Percentiles rank a stretch among this genome's conserved stretches.
Conservation (phyloP, 495 filamentous ascomycete species). For the Xylaria curta region DNA sequence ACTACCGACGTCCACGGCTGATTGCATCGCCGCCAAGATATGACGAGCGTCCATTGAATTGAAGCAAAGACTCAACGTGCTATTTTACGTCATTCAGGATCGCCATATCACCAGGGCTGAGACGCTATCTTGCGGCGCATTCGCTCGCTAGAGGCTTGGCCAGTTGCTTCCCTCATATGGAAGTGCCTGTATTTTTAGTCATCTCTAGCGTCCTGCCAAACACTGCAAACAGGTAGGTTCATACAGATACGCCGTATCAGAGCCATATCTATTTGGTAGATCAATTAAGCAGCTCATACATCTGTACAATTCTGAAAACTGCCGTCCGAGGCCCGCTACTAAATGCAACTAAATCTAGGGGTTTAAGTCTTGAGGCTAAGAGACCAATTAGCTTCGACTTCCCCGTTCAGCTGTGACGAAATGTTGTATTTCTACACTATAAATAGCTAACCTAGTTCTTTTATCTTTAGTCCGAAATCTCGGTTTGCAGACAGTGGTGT, state of each 20-base stretch:
- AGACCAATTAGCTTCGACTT: background rate
- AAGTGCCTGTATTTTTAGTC: background rate
- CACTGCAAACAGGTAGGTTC: background rate
- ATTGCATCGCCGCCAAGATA: background rate
- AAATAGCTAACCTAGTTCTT: background rate
- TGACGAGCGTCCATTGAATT: background rate
- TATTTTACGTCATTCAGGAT: slow-evolving; percentile 11
- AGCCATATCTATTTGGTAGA: background rate
- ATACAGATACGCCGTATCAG: slow-evolving; percentile 11
- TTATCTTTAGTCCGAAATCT: background rate
- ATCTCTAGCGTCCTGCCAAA: background rate
- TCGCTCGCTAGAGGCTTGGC: slow-evolving; percentile 8
- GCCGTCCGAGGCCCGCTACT: background rate
- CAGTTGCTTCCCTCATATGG: background rate
- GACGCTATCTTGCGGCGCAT: background rate
- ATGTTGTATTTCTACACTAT: background rate
- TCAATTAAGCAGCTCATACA: background rate
- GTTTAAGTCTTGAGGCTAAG: background rate
- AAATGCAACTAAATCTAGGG: background rate
- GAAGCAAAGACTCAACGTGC: background rate
- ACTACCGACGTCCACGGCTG: background rate
- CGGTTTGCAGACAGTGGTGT: background rate
- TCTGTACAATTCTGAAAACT: background rate
- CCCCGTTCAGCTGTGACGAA: background rate
- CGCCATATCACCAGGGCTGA: slow-evolving; percentile 4